Base-by-base conservation (phyloP, 352 stramenopile genomes). In the Blastocystis sp. region DNA sequence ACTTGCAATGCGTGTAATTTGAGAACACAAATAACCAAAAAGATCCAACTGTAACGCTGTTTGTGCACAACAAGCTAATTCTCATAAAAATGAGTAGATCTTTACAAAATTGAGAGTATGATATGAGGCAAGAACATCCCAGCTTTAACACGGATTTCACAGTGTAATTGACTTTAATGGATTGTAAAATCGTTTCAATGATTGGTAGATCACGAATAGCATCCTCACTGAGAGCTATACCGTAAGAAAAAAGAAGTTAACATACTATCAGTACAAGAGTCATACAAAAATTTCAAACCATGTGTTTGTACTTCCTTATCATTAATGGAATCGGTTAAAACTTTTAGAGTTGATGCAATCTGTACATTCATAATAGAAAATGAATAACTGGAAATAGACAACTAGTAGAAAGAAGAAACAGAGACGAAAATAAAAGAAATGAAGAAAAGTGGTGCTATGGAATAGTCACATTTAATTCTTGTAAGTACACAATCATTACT, bases 1-100 rank as follows among this genome's bases (percentile, higher is more conserved):
- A 41, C 73, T 85, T 20, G 73, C 73, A 26, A 85, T 43, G 13
- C 73, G 73, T 18, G 73, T 54, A 34, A 85, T 85, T n/a, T 85
- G 73, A 37, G 43, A 54, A 34, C 73, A 85, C 8, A 85, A 37
- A 68, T 85, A 85, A 18, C 41, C 9, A 16, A 66, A 13, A 13
- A 85, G 47, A 11, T 53, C 30, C 13, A n/a, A 11, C 20, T 20
- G 11, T 9, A 68, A 30, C 0, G 43, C 26, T 34, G 26, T 34
- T 24, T 53, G 8, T 43, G 41, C 45, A n/a, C 73, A 85, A 16
- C 45, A 85, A 66, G 73, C 73, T 85, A 66, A 0, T 8, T n/a
- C 18, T 85, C n/a, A 66, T n/a, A 26, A 3, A 50, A n/a, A 18
- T 41, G 20, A 18, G 16, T 3, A 11, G 5, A 41, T 6, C 3